Evolutionary conservation across 371 early-diverging fungal species (phyloP), one percentile per base, ranked within the genome.

Genomic region (Mucor velutinosus): DNA sequence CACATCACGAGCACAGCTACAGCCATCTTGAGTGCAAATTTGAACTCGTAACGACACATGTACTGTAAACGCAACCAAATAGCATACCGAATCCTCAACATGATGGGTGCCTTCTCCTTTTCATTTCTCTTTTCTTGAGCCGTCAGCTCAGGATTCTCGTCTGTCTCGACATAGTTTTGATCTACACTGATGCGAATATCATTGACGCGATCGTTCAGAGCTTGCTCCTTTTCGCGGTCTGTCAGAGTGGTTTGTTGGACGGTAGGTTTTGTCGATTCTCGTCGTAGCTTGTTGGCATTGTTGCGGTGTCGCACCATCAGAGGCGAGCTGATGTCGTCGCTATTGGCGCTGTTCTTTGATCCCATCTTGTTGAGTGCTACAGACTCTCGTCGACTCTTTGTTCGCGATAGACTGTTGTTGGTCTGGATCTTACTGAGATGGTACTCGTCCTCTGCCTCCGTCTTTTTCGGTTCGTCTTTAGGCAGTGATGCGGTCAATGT

Each of bases 21-120:
- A 1, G 84, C 86, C 86, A 88, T 86, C 70, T 88, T 88, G 71
- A 88, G 69, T 4, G 83, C 83, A 77, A 85, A 86, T 58, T 83
- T 83, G 71, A 85, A 80, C 41, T 86, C 86, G 41, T 86, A 84
- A 1, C 76, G 77, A 27, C 74, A 79, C 29, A 84, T 64, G 4
- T 73, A 77, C 29, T 84, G 87, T 1, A 85, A 35, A 0, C 32
- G 33, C 23, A 72, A 39, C 89, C 89, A 88, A 32, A 83, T n/a
- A 0, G 58, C 63, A 60, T 83, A 87, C 0, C 87, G 85, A 27
- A 84, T 32, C 6, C 78, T 76, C 43, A 79, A 32, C 45, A 69
- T 56, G 4, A 71, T 12, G 6, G 71, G 71, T 12, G 43, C 25
- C 32, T 66, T 62, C 39, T 70, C 67, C 37, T 55, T 14, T 41